These are phyloP conservation scores for Dissoconium aciculare DNA, from an alignment of 2,329 filamentous ascomycete genomes.

Conservation along the genomic window DNA sequence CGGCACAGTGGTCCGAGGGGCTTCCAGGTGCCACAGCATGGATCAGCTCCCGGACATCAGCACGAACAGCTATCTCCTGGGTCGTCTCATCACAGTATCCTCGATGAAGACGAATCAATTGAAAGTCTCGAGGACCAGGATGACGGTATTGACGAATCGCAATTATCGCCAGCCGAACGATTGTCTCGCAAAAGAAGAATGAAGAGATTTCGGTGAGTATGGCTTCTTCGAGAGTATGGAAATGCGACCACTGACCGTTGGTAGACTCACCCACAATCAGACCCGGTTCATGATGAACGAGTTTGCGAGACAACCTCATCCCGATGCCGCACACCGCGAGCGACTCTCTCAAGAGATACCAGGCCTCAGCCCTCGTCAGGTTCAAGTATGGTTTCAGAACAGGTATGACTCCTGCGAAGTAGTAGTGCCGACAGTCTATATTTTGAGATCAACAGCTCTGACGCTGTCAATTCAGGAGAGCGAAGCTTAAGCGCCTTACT, in stretches of 20 bases:
- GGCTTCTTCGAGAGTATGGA: too few species aligned
- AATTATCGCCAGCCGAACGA: conserved; percentile 34
- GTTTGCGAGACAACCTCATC: conserved; percentile 86
- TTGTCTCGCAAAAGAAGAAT: conserved; percentile 38
- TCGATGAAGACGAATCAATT: conserved; percentile 26
- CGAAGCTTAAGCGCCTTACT: conserved; percentile 46
- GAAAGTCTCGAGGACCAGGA: conserved; percentile 17
- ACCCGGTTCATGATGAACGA: conserved; percentile 97
- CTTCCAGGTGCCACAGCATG: too few species aligned
- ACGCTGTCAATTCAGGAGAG: conserved; percentile 31
- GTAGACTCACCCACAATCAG: conserved; percentile 82
- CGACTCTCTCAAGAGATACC: conserved; percentile 79
- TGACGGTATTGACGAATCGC: conserved; percentile 14
- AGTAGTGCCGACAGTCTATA: conserved; percentile 1
- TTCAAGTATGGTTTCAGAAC: conserved; percentile 98
- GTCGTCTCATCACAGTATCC: too few species aligned
- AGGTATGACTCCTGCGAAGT: conserved; percentile 42
- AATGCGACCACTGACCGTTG: too few species aligned
- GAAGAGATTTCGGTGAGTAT: conserved; percentile 63
- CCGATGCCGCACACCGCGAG: conserved; percentile 80
- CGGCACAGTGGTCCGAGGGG: too few species aligned
- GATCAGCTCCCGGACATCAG: too few species aligned
- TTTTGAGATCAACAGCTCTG: conserved; percentile 3
- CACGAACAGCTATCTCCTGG: too few species aligned
- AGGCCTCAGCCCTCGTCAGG: conserved; percentile 77